Evolutionary conservation across 139 green algal species (phyloP).

Genomic region (Chlamydomonas eustigma): DNA sequence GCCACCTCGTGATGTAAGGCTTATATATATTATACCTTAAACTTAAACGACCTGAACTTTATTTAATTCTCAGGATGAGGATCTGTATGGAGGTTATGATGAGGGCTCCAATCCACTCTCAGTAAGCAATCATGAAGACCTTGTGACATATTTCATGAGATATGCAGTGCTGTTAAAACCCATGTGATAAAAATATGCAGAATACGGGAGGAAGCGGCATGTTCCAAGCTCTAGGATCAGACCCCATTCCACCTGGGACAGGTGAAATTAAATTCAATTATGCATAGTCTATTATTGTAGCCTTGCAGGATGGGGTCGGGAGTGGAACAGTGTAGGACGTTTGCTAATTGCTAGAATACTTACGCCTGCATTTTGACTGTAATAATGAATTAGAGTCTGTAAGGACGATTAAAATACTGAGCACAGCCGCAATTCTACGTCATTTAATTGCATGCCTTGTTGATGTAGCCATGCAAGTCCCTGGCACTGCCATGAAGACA

Average conservation of each 20-base stretch:
- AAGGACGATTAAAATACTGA: too few species aligned
- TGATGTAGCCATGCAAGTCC: conserved; percentile 33
- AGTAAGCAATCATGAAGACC: conserved; percentile 12
- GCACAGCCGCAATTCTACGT: too few species aligned
- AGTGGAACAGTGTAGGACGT: too few species aligned
- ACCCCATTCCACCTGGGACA: conserved; percentile 18
- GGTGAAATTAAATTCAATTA: too few species aligned
- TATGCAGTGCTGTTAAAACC: background rate
- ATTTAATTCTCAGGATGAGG: conserved; percentile 40
- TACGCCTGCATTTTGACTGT: too few species aligned
- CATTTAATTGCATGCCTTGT: background rate
- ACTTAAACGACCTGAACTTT: background rate
- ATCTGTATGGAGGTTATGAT: conserved; percentile 64
- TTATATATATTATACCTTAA: background rate
- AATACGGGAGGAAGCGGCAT: conserved; percentile 16
- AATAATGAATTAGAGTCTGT: too few species aligned
- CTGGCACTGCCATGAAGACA: conserved; percentile 42
- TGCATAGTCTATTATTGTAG: too few species aligned
- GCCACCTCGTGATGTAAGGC: too few species aligned
- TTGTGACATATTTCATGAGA: background rate
- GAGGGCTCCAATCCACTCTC: conserved; percentile 36
- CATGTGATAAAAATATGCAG: background rate
- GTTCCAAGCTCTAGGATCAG: conserved; percentile 30
- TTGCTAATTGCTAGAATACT: too few species aligned
- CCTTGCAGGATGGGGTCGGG: too few species aligned